These are phyloP conservation scores for Puccinia hordei DNA, from an alignment of 1,284 basidiomycete species.

Conservation along the genomic window DNA sequence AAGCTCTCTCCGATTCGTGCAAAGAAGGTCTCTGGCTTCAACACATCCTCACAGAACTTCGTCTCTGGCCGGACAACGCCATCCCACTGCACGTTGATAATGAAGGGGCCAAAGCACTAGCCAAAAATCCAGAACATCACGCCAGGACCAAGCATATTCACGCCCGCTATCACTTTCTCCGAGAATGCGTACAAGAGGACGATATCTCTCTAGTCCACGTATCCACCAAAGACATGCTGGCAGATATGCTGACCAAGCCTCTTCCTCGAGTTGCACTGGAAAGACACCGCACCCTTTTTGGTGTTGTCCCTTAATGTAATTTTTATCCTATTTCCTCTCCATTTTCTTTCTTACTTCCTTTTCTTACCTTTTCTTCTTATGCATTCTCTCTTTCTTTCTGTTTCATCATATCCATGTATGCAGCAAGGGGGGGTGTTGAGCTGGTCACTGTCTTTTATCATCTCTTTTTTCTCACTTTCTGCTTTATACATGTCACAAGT, in stretches of 20 bases:
- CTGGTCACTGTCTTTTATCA: too few relatives aligned
- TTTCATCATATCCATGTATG: too few relatives aligned
- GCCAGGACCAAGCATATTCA: neutral
- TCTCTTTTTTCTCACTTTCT: too few relatives aligned
- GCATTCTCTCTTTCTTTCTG: too few relatives aligned
- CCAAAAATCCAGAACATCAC: neutral
- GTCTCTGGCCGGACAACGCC: neutral
- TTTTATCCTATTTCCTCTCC: too few relatives aligned
- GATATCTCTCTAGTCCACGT: neutral
- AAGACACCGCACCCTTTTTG: too few relatives aligned
- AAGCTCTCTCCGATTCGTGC: neutral
- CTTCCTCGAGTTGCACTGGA: neutral
- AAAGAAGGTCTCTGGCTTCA: slow-evolving; percentile 6
- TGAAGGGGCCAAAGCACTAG: neutral
- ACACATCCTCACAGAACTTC: neutral
- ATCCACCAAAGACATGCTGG: neutral
- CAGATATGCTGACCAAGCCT: neutral
- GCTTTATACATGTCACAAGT: too few relatives aligned
- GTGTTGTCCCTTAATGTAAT: too few relatives aligned
- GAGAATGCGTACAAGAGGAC: neutral
- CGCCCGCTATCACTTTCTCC: neutral
- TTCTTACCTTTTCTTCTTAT: too few relatives aligned
- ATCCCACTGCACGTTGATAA: neutral
- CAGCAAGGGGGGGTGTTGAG: too few relatives aligned
- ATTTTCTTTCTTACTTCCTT: too few relatives aligned